Conservation (phyloP, 306 rosid genomes). For the Dalbergia cochinchinensis region DNA sequence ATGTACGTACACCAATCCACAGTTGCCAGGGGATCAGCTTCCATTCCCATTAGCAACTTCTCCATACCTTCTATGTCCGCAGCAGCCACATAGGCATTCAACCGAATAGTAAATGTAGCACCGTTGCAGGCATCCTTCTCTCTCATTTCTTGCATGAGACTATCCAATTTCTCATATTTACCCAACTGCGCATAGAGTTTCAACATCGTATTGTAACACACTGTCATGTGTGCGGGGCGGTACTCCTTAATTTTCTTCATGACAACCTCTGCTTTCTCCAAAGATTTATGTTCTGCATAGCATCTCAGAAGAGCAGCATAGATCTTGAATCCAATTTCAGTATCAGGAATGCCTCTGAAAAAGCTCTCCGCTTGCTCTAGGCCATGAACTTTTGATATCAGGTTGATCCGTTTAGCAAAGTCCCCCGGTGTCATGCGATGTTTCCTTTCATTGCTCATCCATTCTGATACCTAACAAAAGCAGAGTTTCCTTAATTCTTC, state of each 20-base stretch:
- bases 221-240: conserved; percentile 39
- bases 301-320: conserved; percentile 70
- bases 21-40: conserved; percentile 56
- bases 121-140: conserved; percentile 54
- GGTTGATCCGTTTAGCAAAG: conserved; percentile 57
- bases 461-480: conserved; percentile 63
- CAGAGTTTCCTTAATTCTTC: neutral
- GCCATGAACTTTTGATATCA: conserved; percentile 72
- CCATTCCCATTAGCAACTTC: conserved; percentile 66
- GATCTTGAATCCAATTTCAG: conserved; percentile 50
- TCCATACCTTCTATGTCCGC: conserved; percentile 61
- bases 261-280: conserved; percentile 65
- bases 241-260: conserved; percentile 61
- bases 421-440: conserved; percentile 45
- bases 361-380: conserved; percentile 68
- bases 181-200: conserved; percentile 65
- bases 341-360: conserved; percentile 51
- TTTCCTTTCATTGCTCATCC: conserved; percentile 56
- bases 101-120: conserved; percentile 54
- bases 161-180: conserved; percentile 60
- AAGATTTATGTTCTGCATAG: conserved; percentile 59
- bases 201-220: conserved; percentile 63
- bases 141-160: conserved; percentile 64
- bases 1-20: conserved; percentile 60
- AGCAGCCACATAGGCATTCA: conserved; percentile 58